Evolutionary conservation across 2,329 filamentous ascomycete genomes (phyloP).

Genomic region (Trichocomaceae sp.): DNA sequence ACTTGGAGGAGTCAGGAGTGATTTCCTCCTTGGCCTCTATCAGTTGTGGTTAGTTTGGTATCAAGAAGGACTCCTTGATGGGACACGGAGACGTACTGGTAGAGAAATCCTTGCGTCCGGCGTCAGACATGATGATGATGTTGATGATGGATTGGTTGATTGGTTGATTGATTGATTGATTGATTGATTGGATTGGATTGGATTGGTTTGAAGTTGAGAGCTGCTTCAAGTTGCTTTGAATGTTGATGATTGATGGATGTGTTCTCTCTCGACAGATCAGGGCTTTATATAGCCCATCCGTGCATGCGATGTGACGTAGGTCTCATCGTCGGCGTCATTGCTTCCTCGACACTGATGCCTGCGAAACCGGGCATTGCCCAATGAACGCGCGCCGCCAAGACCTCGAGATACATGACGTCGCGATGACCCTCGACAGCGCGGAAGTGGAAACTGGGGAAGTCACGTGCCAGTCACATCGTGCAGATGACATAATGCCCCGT

Average conservation of each 20-base stretch:
- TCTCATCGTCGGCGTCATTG: background rate
- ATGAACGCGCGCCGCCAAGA: background rate
- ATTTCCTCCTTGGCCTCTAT: slow-evolving; percentile 51
- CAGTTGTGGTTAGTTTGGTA: background rate
- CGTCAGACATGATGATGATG: slow-evolving; percentile 57
- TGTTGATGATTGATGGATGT: background rate
- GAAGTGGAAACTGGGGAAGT: too few species aligned
- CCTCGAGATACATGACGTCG: slow-evolving; percentile 1
- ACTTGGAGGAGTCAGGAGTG: slow-evolving; percentile 56
- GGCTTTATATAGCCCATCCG: background rate
- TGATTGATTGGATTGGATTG: background rate
- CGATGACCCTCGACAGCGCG: too few species aligned
- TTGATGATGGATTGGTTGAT: slow-evolving; percentile 17
- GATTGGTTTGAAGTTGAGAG: background rate
- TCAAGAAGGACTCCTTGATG: too few species aligned
- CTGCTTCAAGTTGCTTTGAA: background rate
- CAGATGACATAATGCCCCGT: background rate
- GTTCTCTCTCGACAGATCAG: background rate
- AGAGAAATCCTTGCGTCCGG: slow-evolving; percentile 55
- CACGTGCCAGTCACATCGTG: too few species aligned
- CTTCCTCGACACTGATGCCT: background rate
- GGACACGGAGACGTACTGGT: slow-evolving; percentile 36
- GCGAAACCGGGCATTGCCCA: background rate
- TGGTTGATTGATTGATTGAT: background rate
- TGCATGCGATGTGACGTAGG: background rate